Base-by-base conservation (phyloP, 495 filamentous ascomycete genomes). In the Podospora pseudopauciseta region DNA sequence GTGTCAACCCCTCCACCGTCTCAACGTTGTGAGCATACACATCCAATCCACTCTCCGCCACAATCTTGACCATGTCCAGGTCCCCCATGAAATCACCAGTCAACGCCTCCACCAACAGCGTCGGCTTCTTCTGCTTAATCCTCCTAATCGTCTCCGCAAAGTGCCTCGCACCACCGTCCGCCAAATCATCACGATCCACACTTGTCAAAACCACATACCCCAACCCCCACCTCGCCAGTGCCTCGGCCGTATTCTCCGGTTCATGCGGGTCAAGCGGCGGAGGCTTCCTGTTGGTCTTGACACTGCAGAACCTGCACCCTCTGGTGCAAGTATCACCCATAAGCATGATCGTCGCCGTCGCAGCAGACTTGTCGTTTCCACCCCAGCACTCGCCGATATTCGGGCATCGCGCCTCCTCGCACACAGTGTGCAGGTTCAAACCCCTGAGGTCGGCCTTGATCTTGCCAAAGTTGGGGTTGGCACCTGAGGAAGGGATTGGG, bases 331-430 rank as follows among this genome's bases (percentile, higher is more conserved):
- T 97, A 75, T 99, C 95, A 70, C 95, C 95, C 94, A 98, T 97
- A 6, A 98, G 83, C 96, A 99, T 98, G 81, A 99, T 98, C 9
- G 95, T 99, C 0, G 96, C 95, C 28, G 95, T 99, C 1, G 96
- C 96, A 26, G 92, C 89, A 61, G 88, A 86, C 81, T 97, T 97
- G 78, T 90, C 87, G 72, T 81, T 85, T 44, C 95, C 95, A 66
- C 95, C 95, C 95, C 95, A 99, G 84, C 95, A 99, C 77, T 97
- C 93, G 69, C 90, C 92, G 63, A 99, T 98, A 77, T 99, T 99
- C 56, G 95, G 95, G 77, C 95, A 99, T 34, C 93, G 87, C 18
- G 95, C 95, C 81, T 99, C 96, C 80, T 99, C 95, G 78, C 95
- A 99, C 16, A 99, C 95, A 6, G 95, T 99, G 76, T 97, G 94